Percentiles rank a stretch among this genome's conserved stretches.
Evolutionary conservation across 2,329 filamentous ascomycete species (phyloP).

Genomic region (Sclerotinia sclerotiorum): DNA sequence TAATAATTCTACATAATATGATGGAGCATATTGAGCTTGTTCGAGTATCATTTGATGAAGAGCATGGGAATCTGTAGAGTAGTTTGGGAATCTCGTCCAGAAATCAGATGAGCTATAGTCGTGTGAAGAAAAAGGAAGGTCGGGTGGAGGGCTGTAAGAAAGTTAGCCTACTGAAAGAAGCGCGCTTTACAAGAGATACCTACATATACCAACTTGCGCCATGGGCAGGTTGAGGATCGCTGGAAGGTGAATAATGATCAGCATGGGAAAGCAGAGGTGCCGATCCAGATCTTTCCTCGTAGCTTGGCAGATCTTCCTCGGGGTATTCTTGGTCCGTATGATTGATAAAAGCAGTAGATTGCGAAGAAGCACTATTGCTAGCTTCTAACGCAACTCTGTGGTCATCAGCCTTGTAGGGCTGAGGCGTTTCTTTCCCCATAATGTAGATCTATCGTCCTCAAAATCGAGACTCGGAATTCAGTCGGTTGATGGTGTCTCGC

Average conservation of each 20-base stretch:
- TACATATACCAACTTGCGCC: constrained; percentile 17
- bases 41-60: constrained; percentile 35
- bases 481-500: not conserved
- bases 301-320: constrained; percentile 30
- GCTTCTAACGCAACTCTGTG: not conserved
- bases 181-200: not conserved
- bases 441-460: not conserved
- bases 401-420: constrained; percentile 11
- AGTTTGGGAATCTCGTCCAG: constrained; percentile 36
- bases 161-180: not conserved
- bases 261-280: constrained; percentile 11
- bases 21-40: constrained; percentile 36
- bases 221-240: not conserved
- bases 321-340: constrained; percentile 29
- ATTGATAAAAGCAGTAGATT: constrained; percentile 31
- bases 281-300: constrained; percentile 26
- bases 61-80: constrained; percentile 30
- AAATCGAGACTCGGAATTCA: not conserved
- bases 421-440: constrained; percentile 21
- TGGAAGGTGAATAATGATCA: not conserved
- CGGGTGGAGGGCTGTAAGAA: constrained; percentile 27
- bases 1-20: constrained; percentile 36
- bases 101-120: constrained; percentile 32
- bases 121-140: constrained; percentile 34
- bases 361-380: constrained; percentile 28